Conservation (phyloP, 805 yeast genomes). For the Pichia kluyveri region DNA sequence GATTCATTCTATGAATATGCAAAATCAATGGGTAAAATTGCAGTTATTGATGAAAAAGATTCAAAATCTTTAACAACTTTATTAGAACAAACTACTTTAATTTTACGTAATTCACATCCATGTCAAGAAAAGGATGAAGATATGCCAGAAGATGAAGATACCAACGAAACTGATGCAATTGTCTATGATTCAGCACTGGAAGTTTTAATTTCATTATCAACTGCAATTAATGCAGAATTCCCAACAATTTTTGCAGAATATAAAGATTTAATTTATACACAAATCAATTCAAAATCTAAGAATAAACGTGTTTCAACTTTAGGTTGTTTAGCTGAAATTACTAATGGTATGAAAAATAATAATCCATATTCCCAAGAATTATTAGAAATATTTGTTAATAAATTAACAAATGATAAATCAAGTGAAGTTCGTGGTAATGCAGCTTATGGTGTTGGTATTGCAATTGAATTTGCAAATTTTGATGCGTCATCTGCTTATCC, state of each 20-base stretch:
- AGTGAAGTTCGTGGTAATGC: slow-evolving; percentile 90
- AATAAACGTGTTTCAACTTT: slow-evolving; percentile 74
- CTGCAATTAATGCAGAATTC: slow-evolving; percentile 74
- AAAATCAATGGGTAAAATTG: slow-evolving; percentile 62
- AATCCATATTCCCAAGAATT: slow-evolving; percentile 66
- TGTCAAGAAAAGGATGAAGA: slow-evolving; percentile 60
- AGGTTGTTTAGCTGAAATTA: slow-evolving; percentile 88
- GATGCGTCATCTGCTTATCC: slow-evolving; percentile 60
- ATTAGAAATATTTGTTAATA: slow-evolving; percentile 57
- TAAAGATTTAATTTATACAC: slow-evolving; percentile 52
- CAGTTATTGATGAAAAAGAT: slow-evolving; percentile 52
- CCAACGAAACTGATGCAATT: slow-evolving; percentile 55
- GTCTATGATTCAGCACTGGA: slow-evolving; percentile 81
- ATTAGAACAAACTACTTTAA: slow-evolving; percentile 60
- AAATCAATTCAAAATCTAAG: slow-evolving; percentile 53
- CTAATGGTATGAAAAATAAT: slow-evolving; percentile 57
- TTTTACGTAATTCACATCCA: slow-evolving; percentile 75
- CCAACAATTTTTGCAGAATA: slow-evolving; percentile 58
- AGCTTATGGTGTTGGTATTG: slow-evolving; percentile 89
- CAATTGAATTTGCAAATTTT: slow-evolving; percentile 42
- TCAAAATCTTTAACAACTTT: slow-evolving; percentile 53
- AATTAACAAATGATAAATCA: slow-evolving; percentile 66
- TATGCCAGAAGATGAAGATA: slow-evolving; percentile 34
- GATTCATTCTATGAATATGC: slow-evolving; percentile 65
- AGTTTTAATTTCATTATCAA: slow-evolving; percentile 67